A percentile compares a stretch with the other conserved stretches of the same genome.
phyloP scores from a whole-genome alignment of 2,329 filamentous ascomycete genomes.

The Trichoderma afroharzianum region DNA sequence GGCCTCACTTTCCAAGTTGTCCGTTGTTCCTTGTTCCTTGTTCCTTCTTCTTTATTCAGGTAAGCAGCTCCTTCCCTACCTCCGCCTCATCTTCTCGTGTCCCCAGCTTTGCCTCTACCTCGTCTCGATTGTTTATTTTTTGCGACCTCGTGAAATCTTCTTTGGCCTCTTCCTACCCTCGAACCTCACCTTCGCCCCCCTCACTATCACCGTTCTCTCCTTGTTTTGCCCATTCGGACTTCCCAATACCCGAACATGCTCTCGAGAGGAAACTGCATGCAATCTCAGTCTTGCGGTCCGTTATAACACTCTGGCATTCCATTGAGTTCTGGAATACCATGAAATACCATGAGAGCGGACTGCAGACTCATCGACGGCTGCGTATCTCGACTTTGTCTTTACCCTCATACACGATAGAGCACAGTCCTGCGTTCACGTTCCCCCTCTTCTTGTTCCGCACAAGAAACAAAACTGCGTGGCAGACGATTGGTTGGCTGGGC shows the following conservation, averaged over 20 bases:
- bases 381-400: neutral
- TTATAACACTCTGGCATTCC: neutral
- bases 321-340: neutral
- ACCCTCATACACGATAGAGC: neutral
- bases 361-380: neutral
- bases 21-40: neutral
- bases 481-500: neutral
- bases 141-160: neutral
- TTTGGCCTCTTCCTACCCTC: neutral
- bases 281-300: neutral
- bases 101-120: neutral
- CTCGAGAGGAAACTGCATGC: neutral
- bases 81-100: neutral
- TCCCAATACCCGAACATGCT: neutral
- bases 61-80: constrained; percentile 12
- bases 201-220: neutral
- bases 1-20: neutral
- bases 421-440: neutral
- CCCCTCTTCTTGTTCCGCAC: neutral
- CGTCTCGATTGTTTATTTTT: neutral
- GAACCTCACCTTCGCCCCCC: neutral
- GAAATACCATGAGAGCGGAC: neutral
- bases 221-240: neutral
- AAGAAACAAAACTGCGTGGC: neutral
- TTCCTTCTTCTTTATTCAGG: constrained; percentile 1